phyloP scores from a whole-genome alignment of 208 protist species.

The Blechomonas ayalai region DNA sequence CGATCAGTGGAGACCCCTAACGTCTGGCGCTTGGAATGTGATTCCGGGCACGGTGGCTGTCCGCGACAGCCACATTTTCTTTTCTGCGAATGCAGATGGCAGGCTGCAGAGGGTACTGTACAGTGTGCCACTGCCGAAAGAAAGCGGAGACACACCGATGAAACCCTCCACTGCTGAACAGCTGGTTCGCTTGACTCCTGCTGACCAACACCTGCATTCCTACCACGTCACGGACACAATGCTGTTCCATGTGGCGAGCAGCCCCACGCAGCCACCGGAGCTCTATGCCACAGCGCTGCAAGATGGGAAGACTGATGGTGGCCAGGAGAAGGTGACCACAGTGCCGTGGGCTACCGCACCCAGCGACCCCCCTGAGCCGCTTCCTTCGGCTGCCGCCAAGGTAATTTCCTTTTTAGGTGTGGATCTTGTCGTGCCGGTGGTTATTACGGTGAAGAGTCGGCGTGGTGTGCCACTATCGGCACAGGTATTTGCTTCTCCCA shows the following conservation, averaged over 20 bases:
- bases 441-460: constrained; percentile 52
- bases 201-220: constrained; percentile 44
- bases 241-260: constrained; percentile 53
- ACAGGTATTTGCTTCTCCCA: constrained; percentile 48
- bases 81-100: constrained; percentile 52
- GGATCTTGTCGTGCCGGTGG: constrained; percentile 28
- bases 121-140: constrained; percentile 25
- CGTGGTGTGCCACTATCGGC: constrained; percentile 67
- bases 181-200: constrained; percentile 29
- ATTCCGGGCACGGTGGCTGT: constrained; percentile 15
- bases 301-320: constrained; percentile 3
- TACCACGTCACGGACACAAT: constrained; percentile 21
- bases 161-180: constrained; percentile 12
- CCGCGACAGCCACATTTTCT: constrained; percentile 33
- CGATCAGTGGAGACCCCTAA: constrained; percentile 50
- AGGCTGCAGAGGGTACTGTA: constrained; percentile 47
- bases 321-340: neutral
- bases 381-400: too few species aligned
- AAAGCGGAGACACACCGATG: neutral
- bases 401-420: constrained; percentile 9
- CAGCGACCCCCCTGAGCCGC: neutral
- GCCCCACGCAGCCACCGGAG: constrained; percentile 21
- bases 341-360: neutral
- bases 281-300: constrained; percentile 25
- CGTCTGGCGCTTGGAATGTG: constrained; percentile 68